These are phyloP conservation scores for Striga hermonthica DNA, from an alignment of 305 asterid genomes.

Conservation along the genomic window DNA sequence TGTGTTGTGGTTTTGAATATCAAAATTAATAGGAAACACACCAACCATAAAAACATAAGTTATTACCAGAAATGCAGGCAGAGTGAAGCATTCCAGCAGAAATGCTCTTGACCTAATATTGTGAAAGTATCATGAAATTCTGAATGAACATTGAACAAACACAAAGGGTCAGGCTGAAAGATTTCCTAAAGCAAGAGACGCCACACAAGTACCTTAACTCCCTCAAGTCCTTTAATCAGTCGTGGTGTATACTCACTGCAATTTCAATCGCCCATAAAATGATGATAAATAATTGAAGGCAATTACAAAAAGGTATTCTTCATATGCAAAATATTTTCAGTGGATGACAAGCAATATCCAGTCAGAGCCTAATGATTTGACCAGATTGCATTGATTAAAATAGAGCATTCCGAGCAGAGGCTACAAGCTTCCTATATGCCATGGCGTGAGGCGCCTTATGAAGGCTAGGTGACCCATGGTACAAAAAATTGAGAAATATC, in stretches of 20 bases:
- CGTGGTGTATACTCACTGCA: conserved; percentile 93
- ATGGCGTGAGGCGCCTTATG: no score
- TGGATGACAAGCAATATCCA: not conserved
- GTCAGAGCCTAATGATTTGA: conserved; percentile 11
- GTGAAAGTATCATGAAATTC: conserved; percentile 24
- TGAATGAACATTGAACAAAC: conserved; percentile 27
- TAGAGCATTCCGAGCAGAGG: no score
- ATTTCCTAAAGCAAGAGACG: conserved; percentile 17
- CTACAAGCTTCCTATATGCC: no score
- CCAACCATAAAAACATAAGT: conserved; percentile 24
- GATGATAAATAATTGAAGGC: conserved; percentile 8
- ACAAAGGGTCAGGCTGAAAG: conserved; percentile 22
- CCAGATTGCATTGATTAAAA: no score
- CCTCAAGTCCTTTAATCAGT: conserved; percentile 80
- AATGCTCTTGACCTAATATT: conserved; percentile 64
- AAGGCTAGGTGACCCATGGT: no score
- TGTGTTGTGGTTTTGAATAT: conserved; percentile 14
- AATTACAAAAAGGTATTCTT: conserved; percentile 2
- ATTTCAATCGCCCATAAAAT: conserved; percentile 21
- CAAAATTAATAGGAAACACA: conserved; percentile 2
- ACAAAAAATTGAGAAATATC: no score
- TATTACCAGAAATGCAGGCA: conserved; percentile 74
- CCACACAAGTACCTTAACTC: conserved; percentile 58
- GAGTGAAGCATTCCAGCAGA: conserved; percentile 98
- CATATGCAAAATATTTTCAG: not conserved